These are phyloP conservation scores for Xylogone sp. DNA, from an alignment of 2,329 filamentous ascomycete species.

Conservation along the genomic window DNA sequence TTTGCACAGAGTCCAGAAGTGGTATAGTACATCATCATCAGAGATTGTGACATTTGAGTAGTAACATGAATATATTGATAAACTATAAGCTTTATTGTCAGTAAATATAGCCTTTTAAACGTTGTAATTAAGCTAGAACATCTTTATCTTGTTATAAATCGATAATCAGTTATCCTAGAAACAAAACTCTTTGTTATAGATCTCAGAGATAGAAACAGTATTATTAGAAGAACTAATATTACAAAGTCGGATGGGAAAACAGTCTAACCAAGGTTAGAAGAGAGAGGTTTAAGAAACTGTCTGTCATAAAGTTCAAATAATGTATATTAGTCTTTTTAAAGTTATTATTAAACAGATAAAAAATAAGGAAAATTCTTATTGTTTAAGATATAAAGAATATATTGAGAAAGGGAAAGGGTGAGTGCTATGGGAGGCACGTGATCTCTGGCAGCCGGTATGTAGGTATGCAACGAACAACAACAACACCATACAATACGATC, in stretches of 20 bases:
- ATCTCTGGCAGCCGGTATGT: no score
- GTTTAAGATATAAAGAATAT: neutral
- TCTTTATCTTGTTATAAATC: neutral
- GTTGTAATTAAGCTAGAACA: neutral
- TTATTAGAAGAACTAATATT: neutral
- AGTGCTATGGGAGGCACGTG: no score
- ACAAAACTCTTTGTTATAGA: neutral
- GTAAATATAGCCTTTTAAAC: neutral
- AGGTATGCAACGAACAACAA: no score
- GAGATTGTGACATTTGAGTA: neutral
- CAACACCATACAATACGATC: no score
- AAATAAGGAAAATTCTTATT: neutral
- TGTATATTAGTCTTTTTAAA: neutral
- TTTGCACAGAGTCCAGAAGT: neutral
- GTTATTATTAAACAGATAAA: neutral
- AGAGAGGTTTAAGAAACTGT: neutral
- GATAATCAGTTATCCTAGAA: neutral
- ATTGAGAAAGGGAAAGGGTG: no score
- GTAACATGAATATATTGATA: no score
- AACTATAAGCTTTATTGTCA: neutral
- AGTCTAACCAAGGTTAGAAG: neutral
- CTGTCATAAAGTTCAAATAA: neutral
- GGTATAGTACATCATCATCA: neutral
- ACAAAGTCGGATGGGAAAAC: neutral
- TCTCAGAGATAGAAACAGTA: neutral